These are phyloP conservation scores for Claviceps maximensis DNA, from an alignment of 2,329 filamentous ascomycete species.

Conservation along the genomic window DNA sequence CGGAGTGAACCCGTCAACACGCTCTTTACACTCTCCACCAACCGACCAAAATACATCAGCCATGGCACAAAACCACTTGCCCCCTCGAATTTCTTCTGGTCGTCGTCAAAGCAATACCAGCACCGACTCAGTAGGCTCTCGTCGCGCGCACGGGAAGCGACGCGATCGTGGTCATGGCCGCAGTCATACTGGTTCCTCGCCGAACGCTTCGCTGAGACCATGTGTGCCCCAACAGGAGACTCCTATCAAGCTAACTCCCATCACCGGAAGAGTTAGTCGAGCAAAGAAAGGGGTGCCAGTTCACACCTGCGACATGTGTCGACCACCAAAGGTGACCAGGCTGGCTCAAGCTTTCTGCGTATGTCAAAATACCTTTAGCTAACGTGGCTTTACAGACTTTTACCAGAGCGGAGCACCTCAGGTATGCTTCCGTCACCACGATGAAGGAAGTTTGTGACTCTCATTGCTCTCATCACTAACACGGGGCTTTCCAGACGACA, in stretches of 20 bases:
- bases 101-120: constrained; percentile 33
- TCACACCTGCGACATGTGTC: constrained; percentile 39
- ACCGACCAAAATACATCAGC: constrained; percentile 11
- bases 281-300: constrained; percentile 48
- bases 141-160: constrained; percentile 12
- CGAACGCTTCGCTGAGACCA: constrained; percentile 25
- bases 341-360: not conserved
- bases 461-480: constrained; percentile 12
- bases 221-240: constrained; percentile 25
- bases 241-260: constrained; percentile 39
- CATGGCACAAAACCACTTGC: constrained; percentile 16
- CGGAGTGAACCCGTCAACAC: constrained; percentile 22
- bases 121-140: constrained; percentile 35
- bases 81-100: constrained; percentile 9
- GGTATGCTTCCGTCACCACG: constrained; percentile 25
- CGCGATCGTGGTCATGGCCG: constrained; percentile 9
- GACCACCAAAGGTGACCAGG: constrained; percentile 33
- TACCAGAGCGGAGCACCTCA: constrained; percentile 48
- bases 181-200: constrained; percentile 12
- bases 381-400: constrained; percentile 34
- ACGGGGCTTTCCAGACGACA: constrained; percentile 33
- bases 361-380: not conserved
- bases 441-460: constrained; percentile 5
- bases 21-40: constrained; percentile 15
- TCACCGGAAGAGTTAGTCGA: constrained; percentile 42